Percentiles rank a stretch among this genome's conserved stretches.
Evolutionary conservation across 2,329 filamentous ascomycete species (phyloP).

Genomic region (Fusarium devonianum): DNA sequence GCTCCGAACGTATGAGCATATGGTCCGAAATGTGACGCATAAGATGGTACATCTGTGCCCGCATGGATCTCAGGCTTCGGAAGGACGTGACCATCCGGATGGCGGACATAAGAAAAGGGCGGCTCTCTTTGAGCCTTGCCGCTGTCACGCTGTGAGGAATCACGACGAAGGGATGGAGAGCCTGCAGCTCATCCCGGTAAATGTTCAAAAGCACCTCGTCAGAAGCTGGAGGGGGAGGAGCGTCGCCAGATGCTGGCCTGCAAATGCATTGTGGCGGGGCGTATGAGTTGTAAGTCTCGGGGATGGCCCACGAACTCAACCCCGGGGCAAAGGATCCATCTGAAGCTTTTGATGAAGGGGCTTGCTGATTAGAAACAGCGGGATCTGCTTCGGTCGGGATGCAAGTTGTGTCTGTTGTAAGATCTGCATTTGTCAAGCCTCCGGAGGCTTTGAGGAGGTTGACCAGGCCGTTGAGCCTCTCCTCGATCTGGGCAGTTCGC

Average conservation of each 20-base stretch:
- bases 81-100: slow-evolving; percentile 60
- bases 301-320: slow-evolving; percentile 44
- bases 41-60: slow-evolving; percentile 57
- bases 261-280: slow-evolving; percentile 58
- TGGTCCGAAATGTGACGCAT: slow-evolving; percentile 56
- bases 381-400: slow-evolving; percentile 41
- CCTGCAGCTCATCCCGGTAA: slow-evolving; percentile 54
- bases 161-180: slow-evolving; percentile 57
- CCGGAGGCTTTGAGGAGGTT: slow-evolving; percentile 55
- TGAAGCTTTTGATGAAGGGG: slow-evolving; percentile 32
- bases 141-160: slow-evolving; percentile 49
- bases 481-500: slow-evolving; percentile 58
- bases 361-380: slow-evolving; percentile 35
- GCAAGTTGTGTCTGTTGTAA: slow-evolving; percentile 39
- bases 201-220: slow-evolving; percentile 56
- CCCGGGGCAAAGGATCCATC: slow-evolving; percentile 20
- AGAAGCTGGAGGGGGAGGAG: slow-evolving; percentile 51
- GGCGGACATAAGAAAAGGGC: slow-evolving; percentile 58
- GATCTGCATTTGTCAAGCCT: slow-evolving; percentile 42
- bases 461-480: slow-evolving; percentile 58
- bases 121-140: slow-evolving; percentile 47
- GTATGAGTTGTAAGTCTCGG: slow-evolving; percentile 54
- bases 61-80: slow-evolving; percentile 55
- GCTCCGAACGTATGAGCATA: slow-evolving; percentile 57
- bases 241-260: slow-evolving; percentile 50